Base-by-base conservation (phyloP, 768 basidiomycete genomes). In the Chalciporus pseudorubinellus region DNA sequence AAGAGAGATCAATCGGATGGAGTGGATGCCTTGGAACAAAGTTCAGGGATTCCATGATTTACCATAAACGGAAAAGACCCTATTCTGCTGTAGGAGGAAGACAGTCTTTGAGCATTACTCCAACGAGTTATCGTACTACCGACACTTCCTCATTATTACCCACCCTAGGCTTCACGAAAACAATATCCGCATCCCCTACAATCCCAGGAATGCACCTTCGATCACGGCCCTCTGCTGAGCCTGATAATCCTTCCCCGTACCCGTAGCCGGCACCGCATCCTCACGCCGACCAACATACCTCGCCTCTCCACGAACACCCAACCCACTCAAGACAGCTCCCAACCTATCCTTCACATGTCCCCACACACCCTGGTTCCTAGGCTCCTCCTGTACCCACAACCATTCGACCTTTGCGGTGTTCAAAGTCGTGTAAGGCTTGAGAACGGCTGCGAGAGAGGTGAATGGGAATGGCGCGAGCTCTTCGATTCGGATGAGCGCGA, bases 381-480 rank as follows among this genome's bases (percentile, higher is more conserved):
- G 85, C 63, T 95, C 93, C 62, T 95, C 93, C 65, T 97, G 93
- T 16, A 90, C 73, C 83, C 88, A 95, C 8, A 78, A 40, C 59
- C 57, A 69, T 22, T 58, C 68, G 1, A 43, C 26, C n/a, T 24
- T 16, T 38, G 28, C 79, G 62, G 46, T n/a, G n/a, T 82, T 77
- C 4, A 69, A 77, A 16, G 62, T 52, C 0, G 61, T 40, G 59
- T 89, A 90, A 3, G 66, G 56, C 36, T 57, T 43, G 28, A 95
- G 67, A 1, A 72, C 72, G 3, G 72, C 60, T 4, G 66, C 62
- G 0, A 94, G 70, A 20, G 72, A 71, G 0, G 63, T 50, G 66
- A 90, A 92, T 0, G 94, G 93, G 81, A 97, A 95, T 0, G 93
- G 94, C 7, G 84, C 81, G 3, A 95, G 74, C 64, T 95, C 93